Evolutionary conservation across 2,329 filamentous ascomycete species (phyloP), one percentile per base, ranked within the genome.

Genomic region (Exophiala viscosa): DNA sequence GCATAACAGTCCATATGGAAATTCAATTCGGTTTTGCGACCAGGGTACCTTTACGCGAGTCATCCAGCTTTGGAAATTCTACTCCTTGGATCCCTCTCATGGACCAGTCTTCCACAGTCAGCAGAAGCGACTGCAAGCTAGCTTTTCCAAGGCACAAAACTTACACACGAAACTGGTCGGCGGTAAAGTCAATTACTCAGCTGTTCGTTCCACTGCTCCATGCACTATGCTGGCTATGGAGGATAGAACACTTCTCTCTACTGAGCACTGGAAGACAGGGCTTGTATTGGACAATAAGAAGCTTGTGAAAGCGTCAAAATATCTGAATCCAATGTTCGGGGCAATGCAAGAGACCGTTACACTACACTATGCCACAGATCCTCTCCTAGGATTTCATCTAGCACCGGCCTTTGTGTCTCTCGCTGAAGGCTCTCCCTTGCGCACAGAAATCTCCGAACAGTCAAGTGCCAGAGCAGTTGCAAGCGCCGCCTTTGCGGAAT

Each of bases 311-410:
- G n/a, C 44, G 31, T 15, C 18, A 2, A 38, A 17, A 46, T 35
- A n/a, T 15, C 48, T 61, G n/a, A 73, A 73, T 36, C 70, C 69
- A n/a, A 66, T 81, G 57, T 79, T 81, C 35, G 63, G 28, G 70
- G 52, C 52, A 18, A 50, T 59, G 34, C 39, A 64, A n/a, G 66
- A 68, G 1, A 55, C 67, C 2, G 65, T 83, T 23, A 28, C 23
- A 28, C 5, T 28, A 28, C 74, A 79, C 52, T 76, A 77, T 60
- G 71, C 68, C 3, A 72, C 71, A 3, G 70, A 84, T 53, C 81
- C 82, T 0, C 55, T 82, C 0, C 60, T 76, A 5, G 76, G 80
- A 1, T 85, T 79, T 52, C 81, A 85, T 64, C 69, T 84, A n/a
- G 77, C 78, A 2, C 67, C 72, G 1, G 76, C 73, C 2, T 73